Evolutionary conservation across 2,329 filamentous ascomycete genomes (phyloP), one percentile per base, ranked within the genome.

Genomic region (Trichoderma sp.): DNA sequence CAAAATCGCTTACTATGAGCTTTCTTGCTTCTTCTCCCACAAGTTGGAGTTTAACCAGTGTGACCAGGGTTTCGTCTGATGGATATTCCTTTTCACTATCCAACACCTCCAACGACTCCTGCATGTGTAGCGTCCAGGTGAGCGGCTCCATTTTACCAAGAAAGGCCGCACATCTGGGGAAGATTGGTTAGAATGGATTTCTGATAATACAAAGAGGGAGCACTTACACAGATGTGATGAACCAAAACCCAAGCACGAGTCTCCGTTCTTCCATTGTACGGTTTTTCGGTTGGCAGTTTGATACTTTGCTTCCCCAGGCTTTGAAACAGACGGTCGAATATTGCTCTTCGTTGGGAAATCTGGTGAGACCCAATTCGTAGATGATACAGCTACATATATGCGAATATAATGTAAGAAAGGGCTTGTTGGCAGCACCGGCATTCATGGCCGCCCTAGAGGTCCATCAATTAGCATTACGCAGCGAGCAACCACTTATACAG

Each of bases 41-140:
- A 13, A 80, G 77, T 68, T 83, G 81, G 13, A 82, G 73, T 30
- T 75, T 78, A 26, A 80, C 68, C 13, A 80, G 72, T 1, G 76
- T 64, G 3, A 73, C 75, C 1, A 90, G 78, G 2, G 86, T 72
- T 32, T 80, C 78, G 73, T 90, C 88, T 1, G 81, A 81, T 0
- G 81, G 77, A 28, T 79, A 79, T 67, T 88, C 84, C 8, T 80
- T 80, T 1, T 81, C 77, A 18, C 81, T 77, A 5, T 80, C 77
- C 0, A 90, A 77, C 1, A 81, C 71, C 5, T 80, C 76, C 1
- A 90, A 77, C 43, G 83, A 86, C 43, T 89, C 86, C 34, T 89
- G 86, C 80, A 90, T 83, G 63, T 88, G 83, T 1, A 83, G 72
- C 0, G 83, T 88, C 88, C 88, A 91, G 2, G 79, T 80, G 59